phyloP scores from a whole-genome alignment of 2,329 filamentous ascomycete genomes.

The Gnomoniopsis smithogilvyi region DNA sequence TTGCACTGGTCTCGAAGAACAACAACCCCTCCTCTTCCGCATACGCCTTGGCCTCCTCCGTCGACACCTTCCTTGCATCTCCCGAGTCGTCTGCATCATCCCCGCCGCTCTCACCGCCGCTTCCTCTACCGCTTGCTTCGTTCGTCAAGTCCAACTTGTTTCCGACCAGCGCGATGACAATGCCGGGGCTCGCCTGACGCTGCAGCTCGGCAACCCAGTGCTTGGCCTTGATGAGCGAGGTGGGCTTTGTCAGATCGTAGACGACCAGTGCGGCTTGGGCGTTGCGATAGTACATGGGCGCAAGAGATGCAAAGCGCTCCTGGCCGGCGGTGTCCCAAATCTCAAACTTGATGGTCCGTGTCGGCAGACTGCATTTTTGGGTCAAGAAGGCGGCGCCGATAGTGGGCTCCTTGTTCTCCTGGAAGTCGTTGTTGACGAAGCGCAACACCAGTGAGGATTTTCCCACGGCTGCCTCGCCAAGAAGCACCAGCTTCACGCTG shows the following conservation, averaged over 20 bases:
- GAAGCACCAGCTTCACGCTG: conserved; percentile 98
- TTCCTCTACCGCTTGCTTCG: conserved; percentile 47
- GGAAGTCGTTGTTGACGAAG: conserved; percentile 99
- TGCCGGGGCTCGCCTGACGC: conserved; percentile 90
- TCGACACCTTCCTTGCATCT: conserved; percentile 83
- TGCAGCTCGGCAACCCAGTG: conserved; percentile 99
- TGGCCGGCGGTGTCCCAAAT: conserved; percentile 99
- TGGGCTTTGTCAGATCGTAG: conserved; percentile 97
- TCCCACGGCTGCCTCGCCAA: conserved; percentile 96
- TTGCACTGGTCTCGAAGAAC: conserved; percentile 98
- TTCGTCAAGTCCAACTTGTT: conserved; percentile 92
- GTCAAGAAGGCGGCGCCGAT: conserved; percentile 98
- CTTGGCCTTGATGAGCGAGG: conserved; percentile 92
- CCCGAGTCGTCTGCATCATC: conserved; percentile 61
- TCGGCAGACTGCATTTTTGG: conserved; percentile 96
- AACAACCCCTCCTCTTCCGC: conserved; percentile 91
- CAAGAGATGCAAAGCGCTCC: conserved; percentile 93
- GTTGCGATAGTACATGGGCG: conserved; percentile 99
- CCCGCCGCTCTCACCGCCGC: conserved; percentile 38
- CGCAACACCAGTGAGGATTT: conserved; percentile 98
- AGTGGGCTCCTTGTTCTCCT: conserved; percentile 99
- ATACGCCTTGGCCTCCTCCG: conserved; percentile 87
- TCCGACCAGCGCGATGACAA: conserved; percentile 94
- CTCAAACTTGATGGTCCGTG: conserved; percentile 86
- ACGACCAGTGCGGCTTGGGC: conserved; percentile 96